Conservation (phyloP, 805 yeast species). For the Wickerhamomyces bovis region DNA sequence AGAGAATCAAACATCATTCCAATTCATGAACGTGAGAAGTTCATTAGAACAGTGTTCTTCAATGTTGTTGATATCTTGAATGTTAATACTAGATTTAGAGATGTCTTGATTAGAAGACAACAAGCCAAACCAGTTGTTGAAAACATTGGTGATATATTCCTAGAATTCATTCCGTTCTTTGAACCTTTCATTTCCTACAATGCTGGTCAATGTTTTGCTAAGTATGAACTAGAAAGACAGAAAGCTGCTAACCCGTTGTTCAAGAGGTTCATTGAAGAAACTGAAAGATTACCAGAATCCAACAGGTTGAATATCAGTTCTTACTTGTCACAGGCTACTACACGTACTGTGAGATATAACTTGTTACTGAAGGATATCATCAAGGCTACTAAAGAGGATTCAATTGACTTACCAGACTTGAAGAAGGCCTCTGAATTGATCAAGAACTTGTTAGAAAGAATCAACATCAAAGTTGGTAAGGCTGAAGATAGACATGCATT, state of each 20-base stretch:
- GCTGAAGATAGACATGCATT: constrained; percentile 89
- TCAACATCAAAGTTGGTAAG: constrained; percentile 83
- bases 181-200: constrained; percentile 93
- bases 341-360: constrained; percentile 93
- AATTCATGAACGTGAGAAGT: constrained; percentile 81
- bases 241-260: constrained; percentile 84
- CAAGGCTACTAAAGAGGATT: constrained; percentile 74
- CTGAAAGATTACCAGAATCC: constrained; percentile 77
- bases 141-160: constrained; percentile 79
- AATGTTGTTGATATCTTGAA: constrained; percentile 83
- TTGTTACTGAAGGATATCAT: constrained; percentile 74
- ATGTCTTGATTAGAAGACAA: constrained; percentile 82
- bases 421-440: constrained; percentile 70
- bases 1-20: constrained; percentile 85
- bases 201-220: constrained; percentile 92
- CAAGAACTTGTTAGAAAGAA: constrained; percentile 63
- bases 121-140: constrained; percentile 78
- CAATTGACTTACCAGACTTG: constrained; percentile 54
- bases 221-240: constrained; percentile 91
- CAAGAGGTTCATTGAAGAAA: constrained; percentile 90
- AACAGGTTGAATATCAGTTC: constrained; percentile 90
- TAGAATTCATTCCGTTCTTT: constrained; percentile 78
- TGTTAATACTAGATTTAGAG: constrained; percentile 80
- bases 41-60: constrained; percentile 85
- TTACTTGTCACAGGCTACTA: constrained; percentile 89